Percentiles rank a stretch among this genome's conserved stretches.
phyloP scores from a whole-genome alignment of 1,284 basidiomycete species.

The Tranzscheliella williamsii region DNA sequence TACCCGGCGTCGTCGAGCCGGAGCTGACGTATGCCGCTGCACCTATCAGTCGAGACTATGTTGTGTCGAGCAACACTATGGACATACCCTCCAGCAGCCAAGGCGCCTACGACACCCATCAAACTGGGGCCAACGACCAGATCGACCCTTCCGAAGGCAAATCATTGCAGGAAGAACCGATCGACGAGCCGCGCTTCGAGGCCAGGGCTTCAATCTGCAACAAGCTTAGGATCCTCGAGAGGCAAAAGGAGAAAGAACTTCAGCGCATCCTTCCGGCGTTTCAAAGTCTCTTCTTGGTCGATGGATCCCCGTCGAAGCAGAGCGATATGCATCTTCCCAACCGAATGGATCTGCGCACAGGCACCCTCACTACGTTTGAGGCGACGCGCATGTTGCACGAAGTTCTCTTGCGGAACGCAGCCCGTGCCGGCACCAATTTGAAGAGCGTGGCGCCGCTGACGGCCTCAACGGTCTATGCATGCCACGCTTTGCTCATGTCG shows the following conservation, averaged over 20 bases:
- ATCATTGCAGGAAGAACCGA: conserved; percentile 9
- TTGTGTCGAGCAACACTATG: conserved; percentile 11
- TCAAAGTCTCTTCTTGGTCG: conserved; percentile 26
- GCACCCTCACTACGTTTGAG: conserved; percentile 28
- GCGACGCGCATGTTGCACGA: conserved; percentile 21
- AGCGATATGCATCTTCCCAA: not conserved
- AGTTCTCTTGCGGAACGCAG: not conserved
- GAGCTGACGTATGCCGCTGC: conserved; percentile 3
- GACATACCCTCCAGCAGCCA: conserved; percentile 8
- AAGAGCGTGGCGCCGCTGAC: conserved; percentile 4
- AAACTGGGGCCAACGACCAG: not conserved
- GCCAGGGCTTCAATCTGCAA: conserved; percentile 25
- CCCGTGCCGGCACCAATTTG: not conserved
- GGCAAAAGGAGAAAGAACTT: conserved; percentile 30
- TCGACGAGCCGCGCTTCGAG: conserved; percentile 28
- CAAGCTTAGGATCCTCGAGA: conserved; percentile 21
- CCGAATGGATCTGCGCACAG: conserved; percentile 24
- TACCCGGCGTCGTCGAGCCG: conserved; percentile 18
- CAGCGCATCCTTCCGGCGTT: conserved; percentile 29
- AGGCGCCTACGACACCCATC: conserved; percentile 9
- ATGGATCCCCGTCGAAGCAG: not conserved
- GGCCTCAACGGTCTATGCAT: conserved; percentile 66
- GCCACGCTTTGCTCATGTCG: conserved; percentile 76
- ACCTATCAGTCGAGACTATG: conserved; percentile 2
- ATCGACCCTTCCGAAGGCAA: conserved; percentile 7